Conservation (phyloP, 176 grass and related monocot species). For the Urochloa ruziziensis region DNA sequence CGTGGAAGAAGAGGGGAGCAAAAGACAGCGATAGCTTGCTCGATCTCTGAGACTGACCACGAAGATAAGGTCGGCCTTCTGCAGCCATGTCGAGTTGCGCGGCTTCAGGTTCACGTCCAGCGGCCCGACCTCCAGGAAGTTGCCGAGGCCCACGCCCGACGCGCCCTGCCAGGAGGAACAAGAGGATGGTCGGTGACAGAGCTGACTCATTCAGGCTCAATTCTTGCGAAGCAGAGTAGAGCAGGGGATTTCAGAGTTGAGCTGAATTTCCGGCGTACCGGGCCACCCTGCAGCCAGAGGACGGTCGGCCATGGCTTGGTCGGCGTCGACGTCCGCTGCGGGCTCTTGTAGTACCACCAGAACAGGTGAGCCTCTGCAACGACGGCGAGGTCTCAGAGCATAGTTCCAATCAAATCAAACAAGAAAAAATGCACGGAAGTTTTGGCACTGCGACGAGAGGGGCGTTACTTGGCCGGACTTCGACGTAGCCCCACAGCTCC, state of each 20-base stretch:
- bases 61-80: constrained; percentile 80
- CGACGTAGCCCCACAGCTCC: constrained; percentile 84
- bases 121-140: constrained; percentile 78
- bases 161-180: constrained; percentile 29
- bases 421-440: not conserved
- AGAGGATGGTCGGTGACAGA: not conserved
- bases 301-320: constrained; percentile 64
- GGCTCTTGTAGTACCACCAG: constrained; percentile 93
- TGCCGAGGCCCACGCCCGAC: constrained; percentile 61
- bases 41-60: constrained; percentile 38
- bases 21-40: not conserved
- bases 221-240: not conserved
- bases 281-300: constrained; percentile 95
- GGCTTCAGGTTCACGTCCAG: constrained; percentile 56
- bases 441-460: not conserved
- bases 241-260: not conserved
- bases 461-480: constrained; percentile 73
- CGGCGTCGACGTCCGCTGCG: constrained; percentile 33
- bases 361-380: constrained; percentile 81
- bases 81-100: constrained; percentile 76
- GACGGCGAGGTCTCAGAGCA: not conserved
- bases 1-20: not conserved
- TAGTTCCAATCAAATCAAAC: too few relatives aligned
- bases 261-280: constrained; percentile 30
- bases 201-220: not conserved